A percentile compares a stretch with the other conserved stretches of the same genome.
Evolutionary conservation across 1,284 basidiomycete genomes (phyloP).

Genomic region (Porogramme epimiltina): DNA sequence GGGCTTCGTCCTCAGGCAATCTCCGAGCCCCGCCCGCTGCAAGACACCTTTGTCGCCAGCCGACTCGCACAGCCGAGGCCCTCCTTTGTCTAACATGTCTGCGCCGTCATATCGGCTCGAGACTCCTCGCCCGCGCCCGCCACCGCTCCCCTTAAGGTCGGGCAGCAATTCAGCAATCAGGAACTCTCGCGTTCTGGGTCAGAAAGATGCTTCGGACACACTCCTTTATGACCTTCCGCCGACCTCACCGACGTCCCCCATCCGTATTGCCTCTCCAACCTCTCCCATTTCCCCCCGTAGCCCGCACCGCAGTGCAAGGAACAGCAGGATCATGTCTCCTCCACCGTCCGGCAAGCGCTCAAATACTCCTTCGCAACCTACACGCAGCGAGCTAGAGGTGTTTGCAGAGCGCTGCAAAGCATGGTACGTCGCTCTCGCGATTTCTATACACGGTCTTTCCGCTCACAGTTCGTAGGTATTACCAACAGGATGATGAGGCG

Average conservation of each 20-base stretch:
- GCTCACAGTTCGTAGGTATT: constrained; percentile 57
- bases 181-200: constrained; percentile 44
- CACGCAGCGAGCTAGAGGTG: constrained; percentile 62
- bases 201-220: constrained; percentile 42
- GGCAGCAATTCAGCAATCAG: constrained; percentile 48
- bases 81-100: constrained; percentile 45
- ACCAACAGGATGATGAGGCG: constrained; percentile 72
- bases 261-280: constrained; percentile 43
- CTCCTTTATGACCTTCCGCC: constrained; percentile 79
- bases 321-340: constrained; percentile 55
- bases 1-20: constrained; percentile 17
- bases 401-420: constrained; percentile 73
- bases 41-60: constrained; percentile 16
- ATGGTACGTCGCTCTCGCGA: constrained; percentile 61
- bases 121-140: constrained; percentile 60
- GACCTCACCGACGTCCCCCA: constrained; percentile 53
- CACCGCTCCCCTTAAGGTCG: constrained; percentile 58
- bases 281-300: constrained; percentile 54
- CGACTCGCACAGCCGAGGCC: constrained; percentile 3
- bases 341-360: constrained; percentile 51
- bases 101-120: constrained; percentile 64
- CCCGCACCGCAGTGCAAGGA: constrained; percentile 50
- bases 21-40: constrained; percentile 14
- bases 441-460: constrained; percentile 2
- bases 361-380: constrained; percentile 56